Evolutionary conservation across 257 asterid species (phyloP).

Genomic region (Jaltomata sinuosa): DNA sequence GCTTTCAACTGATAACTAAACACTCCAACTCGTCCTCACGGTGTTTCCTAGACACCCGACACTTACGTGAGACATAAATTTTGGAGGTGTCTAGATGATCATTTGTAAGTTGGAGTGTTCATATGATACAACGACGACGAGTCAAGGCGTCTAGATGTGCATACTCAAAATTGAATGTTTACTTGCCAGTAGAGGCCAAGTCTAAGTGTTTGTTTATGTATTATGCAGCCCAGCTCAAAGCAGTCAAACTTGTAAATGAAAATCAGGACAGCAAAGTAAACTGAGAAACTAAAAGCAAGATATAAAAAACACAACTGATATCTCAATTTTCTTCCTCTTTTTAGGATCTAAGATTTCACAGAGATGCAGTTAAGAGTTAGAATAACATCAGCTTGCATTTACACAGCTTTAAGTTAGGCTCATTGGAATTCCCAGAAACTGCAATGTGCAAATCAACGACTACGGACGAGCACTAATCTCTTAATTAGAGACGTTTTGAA

Average conservation of each 20-base stretch:
- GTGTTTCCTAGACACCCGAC: too few relatives aligned
- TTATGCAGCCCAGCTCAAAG: neutral
- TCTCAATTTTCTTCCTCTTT: neutral
- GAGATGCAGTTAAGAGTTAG: neutral
- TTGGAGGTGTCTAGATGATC: too few relatives aligned
- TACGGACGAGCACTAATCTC: neutral
- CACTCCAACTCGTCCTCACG: too few relatives aligned
- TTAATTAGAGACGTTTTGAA: constrained; percentile 1
- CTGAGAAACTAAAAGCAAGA: neutral
- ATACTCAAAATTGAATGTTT: too few relatives aligned
- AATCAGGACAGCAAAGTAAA: neutral
- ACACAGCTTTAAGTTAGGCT: neutral
- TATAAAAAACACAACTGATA: neutral
- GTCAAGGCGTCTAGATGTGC: too few relatives aligned
- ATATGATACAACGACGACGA: too few relatives aligned
- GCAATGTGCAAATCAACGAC: neutral
- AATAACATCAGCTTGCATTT: neutral
- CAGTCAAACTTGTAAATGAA: neutral
- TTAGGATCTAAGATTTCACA: neutral
- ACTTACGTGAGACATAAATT: too few relatives aligned
- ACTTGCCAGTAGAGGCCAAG: too few relatives aligned
- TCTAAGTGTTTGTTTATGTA: too few relatives aligned
- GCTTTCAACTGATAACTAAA: too few relatives aligned
- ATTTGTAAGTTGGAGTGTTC: too few relatives aligned
- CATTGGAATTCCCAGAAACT: neutral